Evolutionary conservation across 108 stramenopile genomes (phyloP), one percentile per base, ranked within the genome.

Genomic region (Cyclotella choctawhatcheeana): DNA sequence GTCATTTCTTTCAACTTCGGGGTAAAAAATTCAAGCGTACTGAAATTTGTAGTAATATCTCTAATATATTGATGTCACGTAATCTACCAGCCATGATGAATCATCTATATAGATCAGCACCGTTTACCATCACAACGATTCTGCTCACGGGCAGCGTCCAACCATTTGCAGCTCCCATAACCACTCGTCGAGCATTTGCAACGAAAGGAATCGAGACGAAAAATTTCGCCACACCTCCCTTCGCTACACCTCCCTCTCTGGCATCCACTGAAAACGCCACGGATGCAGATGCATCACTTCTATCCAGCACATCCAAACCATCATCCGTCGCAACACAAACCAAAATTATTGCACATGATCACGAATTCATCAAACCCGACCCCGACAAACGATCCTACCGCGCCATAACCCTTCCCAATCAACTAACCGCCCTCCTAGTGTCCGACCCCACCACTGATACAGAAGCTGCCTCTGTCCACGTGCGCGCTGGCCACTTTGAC

Each of bases 401-500:
- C 37, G 71, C 76, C 69, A 80, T 94, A 18, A 61, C 72, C 26
- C 64, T 94, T n/a, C 3, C 82, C 25, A 94, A 94, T 62, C 76
- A 84, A 58, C 83, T 94, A 1, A 72, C 86, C 25, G 88, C 74
- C 13, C 70, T 94, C 10, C 45, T 94, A 5, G 85, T 86, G 0
- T 84, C 83, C n/a, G 82, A 86, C 35, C 75, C 88, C 13, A 44
- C 63, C 33, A 71, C 88, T 14, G 85, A 85, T 51, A 87, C 85
- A 14, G 93, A 94, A 68, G 89, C 90, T 1, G 93, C 87, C 8
- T 74, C 91, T 1, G 79, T 92, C 5, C 93, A 94, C 55, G 87
- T 94, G 0, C 83, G 89, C 55, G 93, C 91, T n/a, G 93, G 93
- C 1, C 93, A 94, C 67, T 90, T 94, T 71, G 88, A 94, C 62